phyloP scores from a whole-genome alignment of 345 rosid genomes.

The Gossypium thurberi region DNA sequence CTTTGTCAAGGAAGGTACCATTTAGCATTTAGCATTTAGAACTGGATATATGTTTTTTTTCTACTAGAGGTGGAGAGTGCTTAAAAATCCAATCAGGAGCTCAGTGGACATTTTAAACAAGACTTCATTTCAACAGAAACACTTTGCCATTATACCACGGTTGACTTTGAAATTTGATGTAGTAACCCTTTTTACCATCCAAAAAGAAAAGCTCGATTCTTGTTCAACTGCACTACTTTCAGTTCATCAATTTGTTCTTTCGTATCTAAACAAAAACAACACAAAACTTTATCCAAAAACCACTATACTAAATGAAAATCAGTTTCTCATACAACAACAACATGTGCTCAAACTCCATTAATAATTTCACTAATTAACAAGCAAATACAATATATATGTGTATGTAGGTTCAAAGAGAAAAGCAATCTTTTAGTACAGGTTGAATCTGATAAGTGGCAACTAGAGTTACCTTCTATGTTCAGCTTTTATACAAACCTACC shows the following conservation, averaged over 20 bases:
- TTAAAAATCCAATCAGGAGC: no score
- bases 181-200: background rate
- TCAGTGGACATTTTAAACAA: no score
- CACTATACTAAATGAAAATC: conserved; percentile 11
- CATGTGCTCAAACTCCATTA: conserved; percentile 10
- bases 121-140: no score
- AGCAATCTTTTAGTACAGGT: background rate
- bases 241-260: background rate
- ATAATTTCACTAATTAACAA: conserved; percentile 22
- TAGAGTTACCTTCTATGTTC: background rate
- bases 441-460: background rate
- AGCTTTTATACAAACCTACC: conserved; percentile 6
- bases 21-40: no score
- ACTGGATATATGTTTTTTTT: no score
- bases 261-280: background rate
- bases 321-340: conserved; percentile 21
- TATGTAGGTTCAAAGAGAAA: background rate
- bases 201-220: no score
- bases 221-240: no score
- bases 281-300: background rate
- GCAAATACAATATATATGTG: background rate
- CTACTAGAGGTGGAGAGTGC: no score
- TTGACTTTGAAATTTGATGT: no score
- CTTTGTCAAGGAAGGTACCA: no score
- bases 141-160: no score